Evolutionary conservation across 1,139 yeast genomes (phyloP), one percentile per base, ranked within the genome.

Genomic region (Taphrina communis): DNA sequence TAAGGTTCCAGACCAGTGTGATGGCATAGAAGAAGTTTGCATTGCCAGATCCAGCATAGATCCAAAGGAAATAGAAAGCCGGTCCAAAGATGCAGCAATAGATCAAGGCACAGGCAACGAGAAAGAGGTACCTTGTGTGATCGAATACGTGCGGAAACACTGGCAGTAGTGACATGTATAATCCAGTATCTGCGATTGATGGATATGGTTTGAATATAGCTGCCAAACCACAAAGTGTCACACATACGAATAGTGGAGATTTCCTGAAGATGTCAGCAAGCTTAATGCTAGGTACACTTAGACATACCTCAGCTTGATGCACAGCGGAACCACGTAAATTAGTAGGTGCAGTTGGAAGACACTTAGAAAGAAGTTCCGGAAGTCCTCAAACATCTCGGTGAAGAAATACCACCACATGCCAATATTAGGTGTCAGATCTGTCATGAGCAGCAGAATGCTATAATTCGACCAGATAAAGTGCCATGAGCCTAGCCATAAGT

Each of bases 391-490:
- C 87, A 94, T 90, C 77, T 94, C 99, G 39, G 95, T 89, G 81
- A 94, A 94, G 74, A 93, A 86, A 80, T 94, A 94, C 99, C 99
- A 94, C 99, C 99, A 94, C 51, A 94, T 81, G 0, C 99, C 99
- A 72, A 94, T 79, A 77, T 92, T 92, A 31, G 97, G 97, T 6
- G 86, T 82, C 72, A 91, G 85, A 72, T 90, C 91, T 62, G 83
- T 82, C 74, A 90, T 53, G 55, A 42, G 88, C 44, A 82, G 79
- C 7, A 91, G 75, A 19, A 68, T 62, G n/a, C 50, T 44, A 31
- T 35, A 51, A 38, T 44, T 39, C 31, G 62, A 48, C 46, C 25
- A 21, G 14, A 68, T 12, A 35, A 61, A 69, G 21, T 38, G 44
- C 60, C 59, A 69, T 6, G 70, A 62, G 25, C 63, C 57, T 17